These are phyloP conservation scores for Saitozyma sp. DNA, from an alignment of 768 basidiomycete genomes.

Conservation along the genomic window DNA sequence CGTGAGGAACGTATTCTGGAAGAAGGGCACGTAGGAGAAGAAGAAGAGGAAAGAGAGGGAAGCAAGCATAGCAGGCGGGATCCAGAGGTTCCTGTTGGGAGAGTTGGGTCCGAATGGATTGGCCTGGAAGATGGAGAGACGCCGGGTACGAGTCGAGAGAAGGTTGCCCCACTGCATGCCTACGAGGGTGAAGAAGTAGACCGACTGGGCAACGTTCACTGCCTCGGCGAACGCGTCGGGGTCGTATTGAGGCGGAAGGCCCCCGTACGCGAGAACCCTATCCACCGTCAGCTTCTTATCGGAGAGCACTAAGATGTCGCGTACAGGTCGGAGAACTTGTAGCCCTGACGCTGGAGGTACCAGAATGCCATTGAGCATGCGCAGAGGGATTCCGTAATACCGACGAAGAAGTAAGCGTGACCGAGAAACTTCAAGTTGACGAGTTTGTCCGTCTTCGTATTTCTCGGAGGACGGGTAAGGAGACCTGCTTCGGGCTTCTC, in stretches of 20 bases:
- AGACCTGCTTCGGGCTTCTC: constrained; percentile 67
- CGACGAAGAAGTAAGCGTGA: constrained; percentile 65
- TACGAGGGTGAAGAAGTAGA: constrained; percentile 57
- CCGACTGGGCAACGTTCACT: constrained; percentile 59
- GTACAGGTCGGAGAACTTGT: constrained; percentile 38
- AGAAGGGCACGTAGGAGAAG: constrained; percentile 54
- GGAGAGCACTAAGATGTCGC: not conserved
- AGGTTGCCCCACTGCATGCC: constrained; percentile 67
- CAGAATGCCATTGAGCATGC: constrained; percentile 60
- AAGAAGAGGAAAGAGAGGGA: constrained; percentile 58
- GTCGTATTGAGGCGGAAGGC: constrained; percentile 55
- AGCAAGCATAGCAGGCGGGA: constrained; percentile 57
- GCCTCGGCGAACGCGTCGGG: constrained; percentile 49
- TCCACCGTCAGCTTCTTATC: not conserved
- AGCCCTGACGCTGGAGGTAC: constrained; percentile 55
- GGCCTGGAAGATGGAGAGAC: constrained; percentile 61
- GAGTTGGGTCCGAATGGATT: constrained; percentile 54
- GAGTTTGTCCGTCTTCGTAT: constrained; percentile 62
- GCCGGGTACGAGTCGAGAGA: constrained; percentile 61
- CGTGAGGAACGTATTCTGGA: constrained; percentile 61
- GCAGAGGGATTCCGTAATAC: constrained; percentile 57
- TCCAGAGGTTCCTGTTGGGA: constrained; percentile 54
- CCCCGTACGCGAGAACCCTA: constrained; percentile 54
- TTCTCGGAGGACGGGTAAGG: constrained; percentile 60
- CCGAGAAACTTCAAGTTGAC: constrained; percentile 60